Percentiles rank a stretch among this genome's conserved stretches.
Conservation (phyloP, 2,329 filamentous ascomycete species). For the Zymoseptoria brevis region DNA sequence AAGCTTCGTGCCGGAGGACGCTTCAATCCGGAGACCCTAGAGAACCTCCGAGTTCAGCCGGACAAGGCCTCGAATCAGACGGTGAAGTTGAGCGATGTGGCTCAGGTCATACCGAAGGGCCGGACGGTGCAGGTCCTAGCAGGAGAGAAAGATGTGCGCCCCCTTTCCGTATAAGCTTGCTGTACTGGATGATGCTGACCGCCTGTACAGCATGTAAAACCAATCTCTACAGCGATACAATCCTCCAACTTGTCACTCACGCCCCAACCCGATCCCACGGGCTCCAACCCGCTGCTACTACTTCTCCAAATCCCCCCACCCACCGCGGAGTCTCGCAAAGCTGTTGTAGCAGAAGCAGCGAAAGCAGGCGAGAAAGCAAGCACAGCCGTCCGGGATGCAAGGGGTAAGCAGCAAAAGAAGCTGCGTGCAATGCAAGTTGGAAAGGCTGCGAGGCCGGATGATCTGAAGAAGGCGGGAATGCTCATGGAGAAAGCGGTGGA, state of each 20-base stretch:
- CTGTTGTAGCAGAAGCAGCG: conserved; percentile 25
- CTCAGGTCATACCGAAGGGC: conserved; percentile 59
- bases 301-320: conserved; percentile 50
- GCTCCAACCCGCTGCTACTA: conserved; percentile 44
- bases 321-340: conserved; percentile 45
- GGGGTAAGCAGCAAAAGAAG: conserved; percentile 43
- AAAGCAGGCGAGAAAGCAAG: conserved; percentile 38
- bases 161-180: neutral
- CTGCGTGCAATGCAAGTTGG: conserved; percentile 37
- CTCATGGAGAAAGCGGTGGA: conserved; percentile 46
- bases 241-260: conserved; percentile 43
- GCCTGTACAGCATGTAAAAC: conserved; percentile 44
- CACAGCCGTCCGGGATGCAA: conserved; percentile 35
- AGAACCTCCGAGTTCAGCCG: conserved; percentile 52
- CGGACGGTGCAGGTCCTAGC: conserved; percentile 54
- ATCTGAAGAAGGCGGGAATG: conserved; percentile 41
- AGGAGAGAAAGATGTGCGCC: conserved; percentile 54
- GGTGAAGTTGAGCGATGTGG: conserved; percentile 53
- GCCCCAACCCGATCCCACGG: conserved; percentile 43
- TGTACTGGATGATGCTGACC: conserved; percentile 7
- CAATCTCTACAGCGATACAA: conserved; percentile 47
- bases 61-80: conserved; percentile 44
- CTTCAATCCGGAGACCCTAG: conserved; percentile 55
- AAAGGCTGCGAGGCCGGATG: conserved; percentile 39
- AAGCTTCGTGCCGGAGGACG: conserved; percentile 56